Base-by-base conservation (phyloP, 2,329 filamentous ascomycete genomes). In the Trichoderma polysporum region DNA sequence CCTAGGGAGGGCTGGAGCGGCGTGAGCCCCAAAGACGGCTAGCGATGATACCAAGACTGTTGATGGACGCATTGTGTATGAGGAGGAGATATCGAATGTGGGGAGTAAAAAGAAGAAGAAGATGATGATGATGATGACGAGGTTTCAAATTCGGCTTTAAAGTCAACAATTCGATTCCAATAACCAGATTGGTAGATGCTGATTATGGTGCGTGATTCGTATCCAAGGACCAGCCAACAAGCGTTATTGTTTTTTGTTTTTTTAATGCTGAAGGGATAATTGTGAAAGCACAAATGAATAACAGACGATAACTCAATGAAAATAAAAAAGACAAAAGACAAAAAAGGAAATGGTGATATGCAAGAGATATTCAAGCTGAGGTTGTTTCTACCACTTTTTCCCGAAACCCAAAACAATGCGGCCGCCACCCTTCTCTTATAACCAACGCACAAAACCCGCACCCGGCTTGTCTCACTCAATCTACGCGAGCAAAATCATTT, bases 11-110 rank as follows among this genome's bases (percentile, higher is more conserved):
- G 78, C 73, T 10, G 84, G 85, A 70, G 82, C 84, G 56, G 80
- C 77, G 9, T 81, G 82, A 35, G 83, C 83, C 62, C 81, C 81
- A 27, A 64, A 47, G 49, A 78, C 73, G 71, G 79, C 79, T 62
- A 82, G 77, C 68, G 82, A 78, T 59, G 84, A 81, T 39, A 80
- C 71, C 57, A 86, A 69, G 71, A 85, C 71, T 70, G 81, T 76
- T 69, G 83, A 83, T 71, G 79, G 77, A 73, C 80, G 82, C 86
- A 89, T 89, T 80, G 67, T 62, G 52, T 59, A 13, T 63, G 70
- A n/a, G 3, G 25, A 27, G 31, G 31, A 15, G 19, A 39, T 29
- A n/a, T n/a, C n/a, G 15, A 31, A 19, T 45, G 41, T 57, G 22
- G 33, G 15, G 53, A 27, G 22, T 17, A 39, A 25, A 56, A 6